Conservation (phyloP, 2,329 filamentous ascomycete species). For the Ascomycota sp. region DNA sequence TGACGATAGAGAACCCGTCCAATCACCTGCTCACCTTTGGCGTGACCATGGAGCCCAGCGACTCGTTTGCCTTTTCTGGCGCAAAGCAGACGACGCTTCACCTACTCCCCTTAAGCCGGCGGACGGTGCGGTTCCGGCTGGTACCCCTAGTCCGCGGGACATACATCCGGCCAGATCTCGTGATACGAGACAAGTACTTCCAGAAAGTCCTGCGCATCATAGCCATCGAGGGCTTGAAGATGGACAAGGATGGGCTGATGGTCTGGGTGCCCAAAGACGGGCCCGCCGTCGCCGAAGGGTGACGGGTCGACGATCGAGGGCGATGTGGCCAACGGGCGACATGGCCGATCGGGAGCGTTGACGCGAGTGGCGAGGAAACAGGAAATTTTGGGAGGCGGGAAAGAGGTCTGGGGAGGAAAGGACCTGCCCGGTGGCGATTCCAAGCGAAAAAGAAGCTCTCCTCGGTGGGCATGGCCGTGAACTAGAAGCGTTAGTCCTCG, state of each 20-base stretch:
- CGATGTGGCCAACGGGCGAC: too few species aligned
- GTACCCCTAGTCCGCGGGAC: slow-evolving; percentile 43
- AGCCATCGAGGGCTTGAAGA: slow-evolving; percentile 52
- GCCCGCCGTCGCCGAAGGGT: slow-evolving; percentile 5
- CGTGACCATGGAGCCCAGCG: slow-evolving; percentile 75
- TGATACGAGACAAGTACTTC: slow-evolving; percentile 78
- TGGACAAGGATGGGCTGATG: slow-evolving; percentile 41
- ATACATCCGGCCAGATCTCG: slow-evolving; percentile 54
- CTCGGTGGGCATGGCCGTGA: too few species aligned
- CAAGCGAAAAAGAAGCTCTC: too few species aligned
- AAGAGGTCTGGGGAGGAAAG: too few species aligned
- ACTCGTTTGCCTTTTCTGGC: slow-evolving; percentile 84
- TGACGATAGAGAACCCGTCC: slow-evolving; percentile 80
- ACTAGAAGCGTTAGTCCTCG: too few species aligned
- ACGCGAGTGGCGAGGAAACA: background rate
- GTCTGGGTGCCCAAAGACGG: slow-evolving; percentile 34
- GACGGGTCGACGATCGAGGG: slow-evolving; percentile 1
- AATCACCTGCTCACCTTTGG: slow-evolving; percentile 90
- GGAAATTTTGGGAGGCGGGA: background rate
- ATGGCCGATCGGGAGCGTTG: too few species aligned
- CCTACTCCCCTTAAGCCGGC: slow-evolving; percentile 61
- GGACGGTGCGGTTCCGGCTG: slow-evolving; percentile 53
- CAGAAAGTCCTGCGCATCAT: slow-evolving; percentile 73
- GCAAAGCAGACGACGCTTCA: slow-evolving; percentile 64
- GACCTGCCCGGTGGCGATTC: too few species aligned